Base-by-base conservation (phyloP, 176 grass and related monocot genomes). In the Raddia guianensis region DNA sequence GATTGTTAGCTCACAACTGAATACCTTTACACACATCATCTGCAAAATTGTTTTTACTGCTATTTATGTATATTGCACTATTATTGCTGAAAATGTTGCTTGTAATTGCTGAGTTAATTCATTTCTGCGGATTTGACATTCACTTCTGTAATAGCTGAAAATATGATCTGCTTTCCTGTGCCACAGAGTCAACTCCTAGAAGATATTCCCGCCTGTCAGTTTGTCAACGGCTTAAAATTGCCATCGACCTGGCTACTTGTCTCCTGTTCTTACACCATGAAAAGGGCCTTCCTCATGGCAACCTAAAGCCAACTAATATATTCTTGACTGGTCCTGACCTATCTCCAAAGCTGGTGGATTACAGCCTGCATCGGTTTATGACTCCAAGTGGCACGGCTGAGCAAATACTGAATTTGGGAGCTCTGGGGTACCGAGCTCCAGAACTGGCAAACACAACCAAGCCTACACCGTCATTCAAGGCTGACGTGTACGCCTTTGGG, bases 291-390 rank as follows among this genome's bases (percentile, higher is more conserved):
- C 86, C 96, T 72, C 92, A 95, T 47, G 96, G 96, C 61, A 99
- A 93, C 64, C 64, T 99, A 69, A 99, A 99, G 80, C 96, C 96
- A 33, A 91, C 90, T 34, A 99, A 99, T 84, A 86, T 99, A 83
- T 90, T 99, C 84, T 74, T 99, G 80, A 99, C 82, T 12, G 93
- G 90, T 61, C 93, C 96, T 53, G 90, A 95, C 69, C 96, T 99
- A 56, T 89, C 93, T 65, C 92, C 93, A 3, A 95, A 89, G 84
- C 70, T 99, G 80, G 90, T 90, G 33, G 96, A 99, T 71, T 95
- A 86, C 0, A 82, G 92, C 2, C 89, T 99, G 12, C 90, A 99
- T 53, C 87, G 93, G 51, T 94, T 99, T 53, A 95, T 93, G 90
- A 93, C 89, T 8, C 85, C 87, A 76, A 68, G 66, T 16, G 90